Evolutionary conservation across 2,329 filamentous ascomycete species (phyloP).

Genomic region (Monosporascus sp.): DNA sequence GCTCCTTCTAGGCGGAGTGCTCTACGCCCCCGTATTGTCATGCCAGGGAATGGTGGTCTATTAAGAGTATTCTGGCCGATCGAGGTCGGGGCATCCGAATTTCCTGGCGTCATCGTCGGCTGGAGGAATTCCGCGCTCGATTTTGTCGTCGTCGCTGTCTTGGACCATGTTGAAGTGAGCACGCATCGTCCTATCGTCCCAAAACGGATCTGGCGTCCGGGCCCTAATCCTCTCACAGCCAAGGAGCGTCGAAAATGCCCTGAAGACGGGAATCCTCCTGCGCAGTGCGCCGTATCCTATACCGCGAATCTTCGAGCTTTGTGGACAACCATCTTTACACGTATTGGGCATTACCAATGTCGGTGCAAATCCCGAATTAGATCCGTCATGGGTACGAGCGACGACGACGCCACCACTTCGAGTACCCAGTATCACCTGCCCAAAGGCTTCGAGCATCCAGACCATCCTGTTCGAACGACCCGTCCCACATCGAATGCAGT

Average conservation of each 20-base stretch:
- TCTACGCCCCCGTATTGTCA: conserved; percentile 40
- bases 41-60: conserved; percentile 76
- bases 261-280: conserved; percentile 78
- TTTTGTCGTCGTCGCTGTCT: conserved; percentile 80
- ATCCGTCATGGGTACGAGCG: conserved; percentile 65
- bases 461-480: conserved; percentile 86
- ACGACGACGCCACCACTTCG: conserved; percentile 44
- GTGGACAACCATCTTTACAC: conserved; percentile 75
- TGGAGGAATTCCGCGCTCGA: conserved; percentile 93
- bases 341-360: conserved; percentile 81
- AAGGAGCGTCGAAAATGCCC: conserved; percentile 78
- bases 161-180: conserved; percentile 85
- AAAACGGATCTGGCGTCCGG: conserved; percentile 6
- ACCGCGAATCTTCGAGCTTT: conserved; percentile 75
- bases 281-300: conserved; percentile 77
- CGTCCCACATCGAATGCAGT: conserved; percentile 85
- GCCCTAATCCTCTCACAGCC: conserved; percentile 43
- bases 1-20: conserved; percentile 69
- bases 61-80: conserved; percentile 99
- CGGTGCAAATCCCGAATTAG: conserved; percentile 44
- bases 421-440: conserved; percentile 70
- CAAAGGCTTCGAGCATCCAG: conserved; percentile 69
- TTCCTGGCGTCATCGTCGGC: conserved; percentile 83
- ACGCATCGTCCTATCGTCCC: conserved; percentile 6
- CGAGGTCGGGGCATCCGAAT: conserved; percentile 67